Base-by-base conservation (phyloP, 1,284 basidiomycete genomes). In the Microbotryomycetes sp. region DNA sequence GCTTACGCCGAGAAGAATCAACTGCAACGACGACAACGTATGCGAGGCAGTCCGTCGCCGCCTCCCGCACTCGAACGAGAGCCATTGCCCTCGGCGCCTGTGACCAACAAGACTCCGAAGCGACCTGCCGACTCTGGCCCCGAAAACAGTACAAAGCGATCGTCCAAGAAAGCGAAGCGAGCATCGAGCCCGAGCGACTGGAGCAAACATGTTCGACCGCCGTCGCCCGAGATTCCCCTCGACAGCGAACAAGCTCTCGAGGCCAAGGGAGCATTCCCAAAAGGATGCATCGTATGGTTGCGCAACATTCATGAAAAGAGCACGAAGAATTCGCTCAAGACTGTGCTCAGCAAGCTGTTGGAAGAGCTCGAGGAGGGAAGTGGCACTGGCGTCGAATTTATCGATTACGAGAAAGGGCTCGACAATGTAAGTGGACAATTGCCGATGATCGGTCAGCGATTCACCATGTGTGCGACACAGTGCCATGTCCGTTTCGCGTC, bases 381-480 rank as follows among this genome's bases (percentile, higher is more conserved):
- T 55, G 61, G 64, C 26, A 66, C 57, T 46, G 66, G 66, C 1
- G 59, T 65, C 29, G 66, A 68, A 27, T 68, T 60, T 45, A 64
- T 66, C 26, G 66, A 68, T 48, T 68, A 61, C 26, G 66, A 68
- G 41, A 68, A 68, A 48, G 66, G 66, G 0, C 45, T 61, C 13
- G 59, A 60, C 3, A 59, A 48, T 3, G 66, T 67, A 24, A 27
- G 66, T 58, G 4, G 18, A 1, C 21, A 23, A 13, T 29, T n/a
- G 18, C 15, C 5, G 16, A 5, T 16, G 24, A 9, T 6, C 1
- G 28, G 18, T 21, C 13, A 11, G 15, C n/a, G 0, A 7, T 46
- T 28, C 4, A 41, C 9, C 9, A 11, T 41, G 9, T 2, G n/a
- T 26, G 16, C 18, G 18, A 1, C 9, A 5, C 49, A 67, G 65